These are phyloP conservation scores for Acacia crassicarpa DNA, from an alignment of 306 rosid genomes.

Conservation along the genomic window DNA sequence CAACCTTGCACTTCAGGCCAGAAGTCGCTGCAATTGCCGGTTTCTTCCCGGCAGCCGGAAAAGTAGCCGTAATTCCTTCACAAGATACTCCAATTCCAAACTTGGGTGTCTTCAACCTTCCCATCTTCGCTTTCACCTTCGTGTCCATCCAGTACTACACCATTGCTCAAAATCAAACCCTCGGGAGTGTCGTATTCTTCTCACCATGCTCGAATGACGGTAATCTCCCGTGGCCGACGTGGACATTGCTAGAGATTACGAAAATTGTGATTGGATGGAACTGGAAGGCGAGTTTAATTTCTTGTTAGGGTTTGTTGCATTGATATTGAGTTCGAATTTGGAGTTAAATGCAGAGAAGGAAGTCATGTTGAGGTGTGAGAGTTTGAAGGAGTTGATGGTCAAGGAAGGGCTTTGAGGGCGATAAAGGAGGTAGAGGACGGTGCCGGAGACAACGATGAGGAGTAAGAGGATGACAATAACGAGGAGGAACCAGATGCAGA, in stretches of 20 bases:
- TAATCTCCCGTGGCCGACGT: constrained; percentile 36
- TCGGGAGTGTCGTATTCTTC: constrained; percentile 64
- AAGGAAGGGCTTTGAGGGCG: constrained; percentile 54
- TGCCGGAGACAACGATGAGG: constrained; percentile 52
- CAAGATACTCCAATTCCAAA: constrained; percentile 66
- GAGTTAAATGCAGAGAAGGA: constrained; percentile 38
- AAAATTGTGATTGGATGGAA: constrained; percentile 33
- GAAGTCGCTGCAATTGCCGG: constrained; percentile 64
- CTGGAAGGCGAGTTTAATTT: constrained; percentile 19
- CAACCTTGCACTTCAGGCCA: constrained; percentile 59
- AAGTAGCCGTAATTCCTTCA: constrained; percentile 57
- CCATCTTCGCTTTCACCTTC: constrained; percentile 66
- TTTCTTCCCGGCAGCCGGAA: constrained; percentile 58
- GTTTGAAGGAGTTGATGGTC: constrained; percentile 40
- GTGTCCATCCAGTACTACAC: constrained; percentile 30
- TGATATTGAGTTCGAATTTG: constrained; percentile 36
- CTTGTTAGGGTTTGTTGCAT: constrained; percentile 45
- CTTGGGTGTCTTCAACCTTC: constrained; percentile 57
- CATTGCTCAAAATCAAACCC: constrained; percentile 37
- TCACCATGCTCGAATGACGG: constrained; percentile 52
- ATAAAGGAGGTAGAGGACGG: constrained; percentile 63
- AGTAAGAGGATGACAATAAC: constrained; percentile 55
- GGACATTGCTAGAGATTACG: constrained; percentile 24
- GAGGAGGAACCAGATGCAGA: constrained; percentile 66
- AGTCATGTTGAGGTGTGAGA: constrained; percentile 41